Base-by-base conservation (phyloP, 345 rosid species). In the Erucastrum elatum region DNA sequence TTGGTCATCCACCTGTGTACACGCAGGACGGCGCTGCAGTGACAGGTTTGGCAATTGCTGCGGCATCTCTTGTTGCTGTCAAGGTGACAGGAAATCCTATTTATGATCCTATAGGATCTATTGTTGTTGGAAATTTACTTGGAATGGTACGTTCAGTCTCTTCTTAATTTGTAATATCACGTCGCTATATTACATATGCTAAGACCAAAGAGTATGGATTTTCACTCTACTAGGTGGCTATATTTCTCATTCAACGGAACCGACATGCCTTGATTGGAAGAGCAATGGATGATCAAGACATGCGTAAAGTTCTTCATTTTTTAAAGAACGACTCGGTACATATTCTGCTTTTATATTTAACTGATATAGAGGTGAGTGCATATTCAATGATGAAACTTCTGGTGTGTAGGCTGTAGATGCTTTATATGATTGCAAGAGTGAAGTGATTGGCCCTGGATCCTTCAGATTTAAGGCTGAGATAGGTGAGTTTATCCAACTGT, bases 361-460 rank as follows among this genome's bases (percentile, higher is more conserved):
- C 1, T 31, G 59, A 34, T 21, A 13, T 69, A 44, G 61, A 26
- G 17, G 9, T 2, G 64, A 10, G 2, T 9, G 75, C 29, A 1
- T 3, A 34, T 16, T 33, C 1, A 3, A 10, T 1, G 12, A 13
- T 26, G 58, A 30, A 58, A 39, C 26, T 63, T 46, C 66, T 82
- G 64, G 27, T 64, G 70, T 84, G 75, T 77, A 94, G 98, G 98
- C 87, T 82, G 98, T 94, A 68, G 98, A 94, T 88, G 70, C 98
- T 74, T 55, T 94, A 71, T 94, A 94, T 75, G 98, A 94, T 85
- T 94, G 98, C 88, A 94, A 94, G 85, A 94, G 98, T 33, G 98
- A 94, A 88, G 98, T 94, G 77, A 94, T 94, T 85, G 98, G 98
- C 66, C 98, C 98, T 76, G 98, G 98, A 58, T 94, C 90, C 87